These are phyloP conservation scores for Perkinsus olseni DNA, from an alignment of 169 alveolate genomes.

Conservation along the genomic window DNA sequence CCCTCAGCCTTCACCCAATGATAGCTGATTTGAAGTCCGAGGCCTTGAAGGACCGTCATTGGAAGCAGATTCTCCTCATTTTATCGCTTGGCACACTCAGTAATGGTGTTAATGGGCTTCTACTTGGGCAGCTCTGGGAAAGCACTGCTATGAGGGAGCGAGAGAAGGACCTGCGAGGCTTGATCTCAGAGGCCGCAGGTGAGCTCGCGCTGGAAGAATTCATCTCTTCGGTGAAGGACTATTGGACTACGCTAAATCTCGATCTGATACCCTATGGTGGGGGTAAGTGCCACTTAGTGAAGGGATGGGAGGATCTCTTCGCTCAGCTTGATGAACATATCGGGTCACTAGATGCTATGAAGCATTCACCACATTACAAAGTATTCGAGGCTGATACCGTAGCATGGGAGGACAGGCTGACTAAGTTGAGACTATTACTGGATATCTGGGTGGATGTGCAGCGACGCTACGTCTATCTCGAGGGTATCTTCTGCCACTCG, in stretches of 20 bases:
- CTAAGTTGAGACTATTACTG: conserved; percentile 75
- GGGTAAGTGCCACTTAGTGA: conserved; percentile 84
- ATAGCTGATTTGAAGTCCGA: conserved; percentile 79
- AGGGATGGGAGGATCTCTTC: conserved; percentile 95
- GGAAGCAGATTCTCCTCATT: conserved; percentile 77
- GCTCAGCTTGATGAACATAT: conserved; percentile 88
- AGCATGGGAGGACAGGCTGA: conserved; percentile 90
- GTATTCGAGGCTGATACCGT: conserved; percentile 86
- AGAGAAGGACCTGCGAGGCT: background rate
- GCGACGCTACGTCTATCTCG: conserved; percentile 94
- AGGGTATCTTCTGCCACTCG: conserved; percentile 91
- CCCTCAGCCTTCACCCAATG: background rate
- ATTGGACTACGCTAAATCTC: conserved; percentile 76
- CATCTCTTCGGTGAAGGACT: conserved; percentile 73
- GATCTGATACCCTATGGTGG: conserved; percentile 77
- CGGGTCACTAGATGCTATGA: conserved; percentile 84
- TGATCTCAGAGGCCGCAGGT: conserved; percentile 85
- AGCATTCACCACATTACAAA: conserved; percentile 86
- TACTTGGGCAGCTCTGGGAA: conserved; percentile 65
- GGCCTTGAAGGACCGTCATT: conserved; percentile 92
- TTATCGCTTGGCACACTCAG: conserved; percentile 57
- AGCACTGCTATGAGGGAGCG: background rate
- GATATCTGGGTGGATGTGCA: conserved; percentile 96
- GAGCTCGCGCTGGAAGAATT: conserved; percentile 89
- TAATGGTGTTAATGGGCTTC: conserved; percentile 59